These are phyloP conservation scores for Cyclotella distinguenda DNA, from an alignment of 108 stramenopile species.

Conservation along the genomic window DNA sequence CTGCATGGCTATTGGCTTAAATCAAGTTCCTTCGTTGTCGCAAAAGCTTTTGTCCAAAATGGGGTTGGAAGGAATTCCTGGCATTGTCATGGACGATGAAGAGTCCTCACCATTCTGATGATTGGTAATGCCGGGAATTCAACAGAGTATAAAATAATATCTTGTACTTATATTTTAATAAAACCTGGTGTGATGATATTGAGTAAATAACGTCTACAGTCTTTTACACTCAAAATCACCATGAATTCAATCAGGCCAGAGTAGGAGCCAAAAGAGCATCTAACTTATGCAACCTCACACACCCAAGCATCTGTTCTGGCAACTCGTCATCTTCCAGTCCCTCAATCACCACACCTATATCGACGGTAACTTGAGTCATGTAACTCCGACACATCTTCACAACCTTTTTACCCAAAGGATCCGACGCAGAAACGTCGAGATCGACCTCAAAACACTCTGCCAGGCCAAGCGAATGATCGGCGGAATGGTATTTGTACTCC, in stretches of 20 bases:
- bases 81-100: constrained; percentile 13
- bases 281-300: constrained; percentile 69
- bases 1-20: constrained; percentile 42
- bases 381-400: constrained; percentile 63
- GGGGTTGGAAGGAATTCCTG: constrained; percentile 33
- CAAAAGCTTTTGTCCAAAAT: constrained; percentile 31
- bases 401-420: constrained; percentile 69
- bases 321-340: constrained; percentile 69
- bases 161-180: no score
- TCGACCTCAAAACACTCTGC: constrained; percentile 79
- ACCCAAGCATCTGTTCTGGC: constrained; percentile 82
- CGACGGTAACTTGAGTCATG: constrained; percentile 70
- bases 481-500: constrained; percentile 50
- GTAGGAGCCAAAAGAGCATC: constrained; percentile 73
- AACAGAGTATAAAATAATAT: no score
- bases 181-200: no score
- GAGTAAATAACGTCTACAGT: no score
- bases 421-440: constrained; percentile 69
- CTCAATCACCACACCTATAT: constrained; percentile 81
- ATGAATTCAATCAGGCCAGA: constrained; percentile 22
- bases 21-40: constrained; percentile 24
- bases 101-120: no score
- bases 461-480: constrained; percentile 29
- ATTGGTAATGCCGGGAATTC: no score
- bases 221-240: no score